Evolutionary conservation across 768 basidiomycete genomes (phyloP), one percentile per base, ranked within the genome.

Genomic region (Inosperma sp.): DNA sequence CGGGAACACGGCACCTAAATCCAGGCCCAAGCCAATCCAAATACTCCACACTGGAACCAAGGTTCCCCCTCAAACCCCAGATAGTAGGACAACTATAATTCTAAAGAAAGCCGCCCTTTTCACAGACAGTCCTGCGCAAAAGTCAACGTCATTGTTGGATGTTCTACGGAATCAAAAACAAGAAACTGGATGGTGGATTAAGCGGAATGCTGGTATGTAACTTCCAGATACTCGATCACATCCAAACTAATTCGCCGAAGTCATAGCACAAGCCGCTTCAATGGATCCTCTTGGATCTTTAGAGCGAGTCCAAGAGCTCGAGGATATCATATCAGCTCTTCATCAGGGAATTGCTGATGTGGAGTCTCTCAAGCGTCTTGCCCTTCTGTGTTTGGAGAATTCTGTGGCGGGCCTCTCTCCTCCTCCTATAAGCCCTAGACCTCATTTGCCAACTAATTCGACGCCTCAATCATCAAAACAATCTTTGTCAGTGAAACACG

Each of bases 171-270:
- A 79, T 48, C 74, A 77, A 55, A 82, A 75, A 53, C 80, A 83
- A 58, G 84, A 88, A 59, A 82, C 80, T 17, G 80, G 80, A 6
- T 94, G 92, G 92, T 93, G 92, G 91, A 63, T 82, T 54, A 89
- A 87, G 63, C 76, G 86, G 56, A 83, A 80, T 64, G 72, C 78
- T 34, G 66, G 91, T 93, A 62, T 64, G 82, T 79, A 34, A 34
- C 27, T 22, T 30, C 34, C 45, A 3, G 21, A 21, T 35, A 16
- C 16, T 5, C 21, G 16, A 12, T 12, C 9, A 7, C 48, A 41
- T n/a, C 14, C 25, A 16, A 54, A 42, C 54, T 64, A 46, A 66
- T 39, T 47, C 39, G 56, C 44, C 29, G 10, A 56, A 80, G 77
- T 81, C 53, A 66, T 82, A 54, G 74, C 76, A 22, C 75, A 79